phyloP scores from a whole-genome alignment of 495 filamentous ascomycete species.

The Venustampulla echinocandica region DNA sequence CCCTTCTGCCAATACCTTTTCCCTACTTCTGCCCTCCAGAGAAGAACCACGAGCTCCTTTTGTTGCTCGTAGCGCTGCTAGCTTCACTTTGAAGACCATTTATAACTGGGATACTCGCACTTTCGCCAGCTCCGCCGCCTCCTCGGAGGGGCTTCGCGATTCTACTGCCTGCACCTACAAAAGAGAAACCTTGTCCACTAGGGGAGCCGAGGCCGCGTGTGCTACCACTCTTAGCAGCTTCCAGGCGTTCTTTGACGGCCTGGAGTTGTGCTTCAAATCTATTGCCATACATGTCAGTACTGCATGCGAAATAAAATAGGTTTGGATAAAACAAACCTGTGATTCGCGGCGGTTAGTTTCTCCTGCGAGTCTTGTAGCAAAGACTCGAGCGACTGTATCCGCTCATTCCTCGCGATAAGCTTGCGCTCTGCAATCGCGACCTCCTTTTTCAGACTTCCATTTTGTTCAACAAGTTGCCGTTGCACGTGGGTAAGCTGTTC shows the following conservation, averaged over 20 bases:
- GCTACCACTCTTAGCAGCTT: conserved; percentile 84
- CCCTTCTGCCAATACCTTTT: neutral
- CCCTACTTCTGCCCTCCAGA: conserved; percentile 22
- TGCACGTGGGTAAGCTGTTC: conserved; percentile 97
- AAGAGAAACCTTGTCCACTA: conserved; percentile 56
- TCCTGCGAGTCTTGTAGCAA: conserved; percentile 95
- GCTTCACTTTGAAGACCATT: conserved; percentile 42
- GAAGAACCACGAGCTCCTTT: conserved; percentile 53
- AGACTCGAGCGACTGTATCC: conserved; percentile 83
- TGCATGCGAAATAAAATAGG: neutral
- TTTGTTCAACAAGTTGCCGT: conserved; percentile 95
- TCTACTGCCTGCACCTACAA: conserved; percentile 63
- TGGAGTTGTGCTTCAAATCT: conserved; percentile 94
- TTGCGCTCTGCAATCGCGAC: conserved; percentile 97
- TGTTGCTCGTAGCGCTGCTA: conserved; percentile 25
- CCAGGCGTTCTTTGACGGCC: conserved; percentile 93
- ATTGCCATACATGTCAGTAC: conserved; percentile 28
- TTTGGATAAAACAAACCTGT: conserved; percentile 56
- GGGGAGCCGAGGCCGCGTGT: conserved; percentile 67
- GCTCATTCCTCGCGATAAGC: conserved; percentile 90
- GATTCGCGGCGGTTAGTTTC: conserved; percentile 90
- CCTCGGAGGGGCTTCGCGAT: conserved; percentile 97
- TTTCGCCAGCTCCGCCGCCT: conserved; percentile 54
- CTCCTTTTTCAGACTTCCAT: conserved; percentile 93
- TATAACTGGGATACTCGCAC: conserved; percentile 41